phyloP scores from a whole-genome alignment of 345 rosid species.

The Angophora floribunda region DNA sequence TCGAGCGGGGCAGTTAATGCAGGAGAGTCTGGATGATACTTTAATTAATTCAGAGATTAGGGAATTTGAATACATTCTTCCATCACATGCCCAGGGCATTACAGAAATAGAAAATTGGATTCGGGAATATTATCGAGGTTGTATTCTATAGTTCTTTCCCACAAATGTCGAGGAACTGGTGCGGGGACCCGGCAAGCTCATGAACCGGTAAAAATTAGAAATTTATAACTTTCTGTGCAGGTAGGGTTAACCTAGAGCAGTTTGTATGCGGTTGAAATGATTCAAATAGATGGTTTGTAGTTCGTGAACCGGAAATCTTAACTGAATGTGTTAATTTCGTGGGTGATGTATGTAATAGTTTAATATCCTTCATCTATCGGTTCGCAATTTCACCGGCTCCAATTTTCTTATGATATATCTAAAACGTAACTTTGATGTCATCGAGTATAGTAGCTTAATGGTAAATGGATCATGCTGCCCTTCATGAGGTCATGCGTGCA shows the following conservation, averaged over 20 bases:
- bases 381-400: background rate
- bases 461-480: background rate
- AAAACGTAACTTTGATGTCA: background rate
- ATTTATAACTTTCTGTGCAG: background rate
- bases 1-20: background rate
- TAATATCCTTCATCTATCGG: background rate
- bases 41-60: background rate
- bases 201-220: background rate
- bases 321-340: background rate
- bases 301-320: background rate
- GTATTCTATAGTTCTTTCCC: background rate
- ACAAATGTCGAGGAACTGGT: background rate
- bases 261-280: background rate
- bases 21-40: background rate
- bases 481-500: background rate
- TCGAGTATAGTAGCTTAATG: background rate
- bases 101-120: background rate
- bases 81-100: background rate
- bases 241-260: background rate
- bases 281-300: background rate
- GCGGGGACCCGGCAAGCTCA: background rate
- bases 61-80: background rate
- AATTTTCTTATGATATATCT: background rate
- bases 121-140: background rate
- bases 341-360: background rate